Base-by-base conservation (phyloP, 129 eudicot species). In the Dittrichia graveolens region DNA sequence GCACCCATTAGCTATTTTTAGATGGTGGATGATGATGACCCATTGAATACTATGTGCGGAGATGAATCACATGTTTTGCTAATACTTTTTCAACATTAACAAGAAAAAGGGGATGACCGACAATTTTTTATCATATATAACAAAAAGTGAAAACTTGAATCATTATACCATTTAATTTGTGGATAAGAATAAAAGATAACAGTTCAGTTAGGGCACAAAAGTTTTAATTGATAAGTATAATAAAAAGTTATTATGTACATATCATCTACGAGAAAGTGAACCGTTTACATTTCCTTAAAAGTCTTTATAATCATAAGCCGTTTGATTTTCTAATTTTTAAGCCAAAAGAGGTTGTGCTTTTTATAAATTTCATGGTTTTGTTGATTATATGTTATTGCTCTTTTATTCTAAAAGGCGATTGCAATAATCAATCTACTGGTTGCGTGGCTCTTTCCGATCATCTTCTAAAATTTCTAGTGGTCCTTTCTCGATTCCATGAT, bases 391-490 rank as follows among this genome's bases (percentile, higher is more conserved):
- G 13, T 37, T 38, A 61, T 61, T 61, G 66, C 37, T 31, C 35
- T 12, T 48, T 58, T 10, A 31, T 5, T 37, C 42, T 42, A 39
- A 63, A 34, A 64, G 15, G 18, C 12, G 58, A 75, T 7, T 68
- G 61, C 65, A 64, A 35, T 43, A 42, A 55, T 7, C 65, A 56
- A 65, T 54, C 66, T 53, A 65, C 31, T 43, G 59, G 66, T 65
- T 65, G 74, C 79, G 74, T 75, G 79, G 67, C 67, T 75, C 66
- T 75, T 24, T 65, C 79, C 66, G 58, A 65, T 75, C 49, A 65
- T 65, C 57, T 64, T 75, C 79, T 42, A 11, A 8, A 75, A 5
- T 65, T 41, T 24, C 31, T 75, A 75, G 73, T 65, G 79, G 79
- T 65, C 79, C 66, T 65, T 54, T 54, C 67, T 12, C 60, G 35